phyloP scores from a whole-genome alignment of 768 basidiomycete genomes.

The Mycena galericulata region DNA sequence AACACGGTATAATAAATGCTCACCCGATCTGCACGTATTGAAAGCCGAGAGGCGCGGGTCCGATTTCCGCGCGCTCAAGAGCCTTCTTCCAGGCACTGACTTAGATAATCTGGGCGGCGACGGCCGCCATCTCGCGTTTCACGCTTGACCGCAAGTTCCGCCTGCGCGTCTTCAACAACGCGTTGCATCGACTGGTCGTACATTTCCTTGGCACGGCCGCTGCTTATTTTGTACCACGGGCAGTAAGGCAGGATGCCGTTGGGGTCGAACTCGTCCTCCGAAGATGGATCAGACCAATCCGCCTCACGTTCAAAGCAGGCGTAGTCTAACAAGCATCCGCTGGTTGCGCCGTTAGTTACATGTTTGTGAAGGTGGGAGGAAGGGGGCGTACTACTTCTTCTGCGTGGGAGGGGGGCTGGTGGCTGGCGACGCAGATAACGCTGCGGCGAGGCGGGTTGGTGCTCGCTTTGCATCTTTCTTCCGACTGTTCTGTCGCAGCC shows the following conservation, averaged over 20 bases:
- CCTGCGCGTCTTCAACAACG: background rate
- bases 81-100: background rate
- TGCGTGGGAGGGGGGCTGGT: too few relatives aligned
- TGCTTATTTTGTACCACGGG: background rate
- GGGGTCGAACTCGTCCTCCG: background rate
- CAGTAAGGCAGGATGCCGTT: background rate
- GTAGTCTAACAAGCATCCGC: too few relatives aligned
- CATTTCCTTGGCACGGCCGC: background rate
- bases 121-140: background rate
- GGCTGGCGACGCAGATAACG: too few relatives aligned
- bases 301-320: background rate
- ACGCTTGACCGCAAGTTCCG: background rate
- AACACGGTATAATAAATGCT: too few relatives aligned
- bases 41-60: background rate
- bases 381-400: too few relatives aligned
- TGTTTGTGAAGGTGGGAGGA: too few relatives aligned
- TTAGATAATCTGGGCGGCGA: background rate
- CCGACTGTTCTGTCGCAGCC: too few relatives aligned
- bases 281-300: background rate
- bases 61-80: background rate
- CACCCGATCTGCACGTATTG: background rate
- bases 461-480: too few relatives aligned
- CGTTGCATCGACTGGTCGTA: background rate
- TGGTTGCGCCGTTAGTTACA: too few relatives aligned
- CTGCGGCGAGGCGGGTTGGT: too few relatives aligned